These are phyloP conservation scores for Lentinula guzmanii DNA, from an alignment of 768 basidiomycete genomes.

Conservation along the genomic window DNA sequence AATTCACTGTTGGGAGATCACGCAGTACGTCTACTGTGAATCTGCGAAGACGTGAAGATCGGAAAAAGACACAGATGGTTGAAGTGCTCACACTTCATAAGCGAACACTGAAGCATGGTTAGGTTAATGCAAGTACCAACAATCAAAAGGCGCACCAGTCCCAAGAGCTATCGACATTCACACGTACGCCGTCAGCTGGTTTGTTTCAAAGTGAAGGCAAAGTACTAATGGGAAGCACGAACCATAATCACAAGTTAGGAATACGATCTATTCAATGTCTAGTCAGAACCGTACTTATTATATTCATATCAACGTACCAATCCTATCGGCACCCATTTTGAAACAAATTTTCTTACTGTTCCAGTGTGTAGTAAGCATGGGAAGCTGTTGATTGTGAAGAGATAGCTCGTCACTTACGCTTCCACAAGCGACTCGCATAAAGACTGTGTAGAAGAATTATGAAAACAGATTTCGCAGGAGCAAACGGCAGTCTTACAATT, in stretches of 20 bases:
- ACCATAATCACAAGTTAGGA: neutral
- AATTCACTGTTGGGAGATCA: neutral
- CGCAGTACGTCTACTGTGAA: neutral
- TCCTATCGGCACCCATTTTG: neutral
- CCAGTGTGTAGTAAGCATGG: neutral
- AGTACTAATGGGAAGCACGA: neutral
- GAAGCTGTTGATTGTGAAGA: neutral
- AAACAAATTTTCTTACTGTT: neutral
- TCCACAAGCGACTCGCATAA: neutral
- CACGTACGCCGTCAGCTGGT: neutral
- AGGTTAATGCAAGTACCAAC: neutral
- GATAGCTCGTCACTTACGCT: neutral
- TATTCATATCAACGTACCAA: neutral
- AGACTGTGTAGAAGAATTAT: neutral
- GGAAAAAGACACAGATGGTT: neutral
- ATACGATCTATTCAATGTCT: neutral
- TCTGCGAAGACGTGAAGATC: neutral
- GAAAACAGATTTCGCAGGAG: neutral
- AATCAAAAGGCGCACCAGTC: neutral
- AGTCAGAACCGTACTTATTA: neutral
- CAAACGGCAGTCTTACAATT: neutral
- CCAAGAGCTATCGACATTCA: neutral
- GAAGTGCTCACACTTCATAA: slow-evolving; percentile 1
- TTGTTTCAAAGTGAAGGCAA: neutral
- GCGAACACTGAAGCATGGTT: neutral